phyloP scores from a whole-genome alignment of 495 filamentous ascomycete genomes.

The Hypomontagnella submonticulosa region DNA sequence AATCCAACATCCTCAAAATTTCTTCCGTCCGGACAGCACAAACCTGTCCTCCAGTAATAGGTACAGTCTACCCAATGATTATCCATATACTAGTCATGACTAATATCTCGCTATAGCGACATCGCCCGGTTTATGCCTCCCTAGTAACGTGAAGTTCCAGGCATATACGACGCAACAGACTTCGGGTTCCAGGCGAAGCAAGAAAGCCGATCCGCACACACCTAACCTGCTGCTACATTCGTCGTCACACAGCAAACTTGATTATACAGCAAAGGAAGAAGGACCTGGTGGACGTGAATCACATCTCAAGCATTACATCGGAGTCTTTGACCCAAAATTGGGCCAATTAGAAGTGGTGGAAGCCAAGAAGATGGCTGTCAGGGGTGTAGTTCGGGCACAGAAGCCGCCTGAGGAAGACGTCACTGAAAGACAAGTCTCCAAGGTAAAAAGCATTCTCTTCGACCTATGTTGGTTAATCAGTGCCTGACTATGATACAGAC shows the following conservation, averaged over 20 bases:
- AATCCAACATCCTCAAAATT: conserved; percentile 59
- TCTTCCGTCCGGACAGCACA: conserved; percentile 67
- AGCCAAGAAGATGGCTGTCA: conserved; percentile 78
- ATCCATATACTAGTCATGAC: conserved; percentile 8
- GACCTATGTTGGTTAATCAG: neutral
- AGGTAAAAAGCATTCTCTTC: conserved; percentile 49
- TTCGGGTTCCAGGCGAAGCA: conserved; percentile 51
- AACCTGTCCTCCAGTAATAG: conserved; percentile 72
- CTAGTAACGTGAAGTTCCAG: conserved; percentile 66
- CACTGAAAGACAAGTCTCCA: conserved; percentile 49
- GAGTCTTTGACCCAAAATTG: conserved; percentile 79
- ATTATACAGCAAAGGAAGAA: conserved; percentile 84
- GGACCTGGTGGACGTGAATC: conserved; percentile 68
- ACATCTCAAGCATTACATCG: conserved; percentile 85
- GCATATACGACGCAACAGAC: conserved; percentile 68
- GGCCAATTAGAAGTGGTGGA: conserved; percentile 79
- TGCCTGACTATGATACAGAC: conserved; percentile 57
- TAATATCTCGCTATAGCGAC: conserved; percentile 61
- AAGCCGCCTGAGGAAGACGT: conserved; percentile 54
- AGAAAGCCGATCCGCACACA: conserved; percentile 56
- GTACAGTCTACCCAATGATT: conserved; percentile 52
- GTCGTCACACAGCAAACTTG: conserved; percentile 76
- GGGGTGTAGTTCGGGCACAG: conserved; percentile 69
- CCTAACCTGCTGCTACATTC: conserved; percentile 80
- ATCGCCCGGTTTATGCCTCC: conserved; percentile 71